phyloP scores from a whole-genome alignment of 1,284 basidiomycete species.

The Rhodotorula mucilaginosa region DNA sequence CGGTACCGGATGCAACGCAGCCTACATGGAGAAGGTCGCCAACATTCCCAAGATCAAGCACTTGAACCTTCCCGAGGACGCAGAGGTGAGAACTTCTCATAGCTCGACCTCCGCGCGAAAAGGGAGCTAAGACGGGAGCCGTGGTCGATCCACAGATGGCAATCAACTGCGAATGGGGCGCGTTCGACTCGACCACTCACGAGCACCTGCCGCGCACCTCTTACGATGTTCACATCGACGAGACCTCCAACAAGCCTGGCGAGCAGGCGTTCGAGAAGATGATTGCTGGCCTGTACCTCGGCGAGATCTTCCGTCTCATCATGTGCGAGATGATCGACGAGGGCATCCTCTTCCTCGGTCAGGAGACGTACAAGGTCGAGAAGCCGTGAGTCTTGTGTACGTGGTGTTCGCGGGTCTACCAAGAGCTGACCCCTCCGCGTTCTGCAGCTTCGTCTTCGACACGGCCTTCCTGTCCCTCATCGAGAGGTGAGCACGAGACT shows the following conservation, averaged over 20 bases:
- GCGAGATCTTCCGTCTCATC: constrained; percentile 90
- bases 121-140: constrained; percentile 45
- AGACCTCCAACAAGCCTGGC: constrained; percentile 90
- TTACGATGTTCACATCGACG: constrained; percentile 89
- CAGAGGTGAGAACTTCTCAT: constrained; percentile 18
- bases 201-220: constrained; percentile 83
- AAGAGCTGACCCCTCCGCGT: not conserved
- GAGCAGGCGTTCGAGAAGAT: constrained; percentile 98
- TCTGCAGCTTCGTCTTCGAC: constrained; percentile 62
- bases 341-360: constrained; percentile 93
- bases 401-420: not conserved
- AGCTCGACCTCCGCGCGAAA: too few species aligned
- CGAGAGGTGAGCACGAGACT: constrained; percentile 64
- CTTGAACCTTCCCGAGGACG: constrained; percentile 64
- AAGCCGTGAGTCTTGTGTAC: constrained; percentile 39
- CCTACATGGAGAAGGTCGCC: constrained; percentile 72
- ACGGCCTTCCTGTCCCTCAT: constrained; percentile 95
- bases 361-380: constrained; percentile 57
- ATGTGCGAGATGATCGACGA: constrained; percentile 95
- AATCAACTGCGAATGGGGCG: constrained; percentile 98
- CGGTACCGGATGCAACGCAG: constrained; percentile 97
- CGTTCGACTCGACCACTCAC: constrained; percentile 94
- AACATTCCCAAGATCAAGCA: constrained; percentile 71
- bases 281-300: constrained; percentile 95
- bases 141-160: constrained; percentile 64